Base-by-base conservation (phyloP, 331 rosid species). In the Saraca asoca region DNA sequence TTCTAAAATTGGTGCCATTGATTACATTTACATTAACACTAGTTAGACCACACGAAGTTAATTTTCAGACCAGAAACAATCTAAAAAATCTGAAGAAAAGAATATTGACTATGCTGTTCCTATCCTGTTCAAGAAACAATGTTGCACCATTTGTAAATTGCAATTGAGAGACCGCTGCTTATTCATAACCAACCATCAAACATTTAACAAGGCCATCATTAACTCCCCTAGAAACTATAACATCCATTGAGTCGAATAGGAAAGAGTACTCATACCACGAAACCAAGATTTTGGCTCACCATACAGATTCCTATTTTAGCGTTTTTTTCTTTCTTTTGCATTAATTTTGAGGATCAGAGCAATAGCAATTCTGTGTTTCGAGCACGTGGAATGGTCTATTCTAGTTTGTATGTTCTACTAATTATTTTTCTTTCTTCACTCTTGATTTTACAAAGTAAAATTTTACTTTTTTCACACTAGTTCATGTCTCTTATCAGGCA, bases 401-500 rank as follows among this genome's bases (percentile, higher is more conserved):
- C 2, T 15, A 46, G 16, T 52, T 20, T 52, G 37, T 14, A 52
- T 14, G 44, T 56, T 56, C 24, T 34, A 34, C 10, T 34, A 16
- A 17, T 15, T 15, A 39, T 15, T 16, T 33, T 19, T 38, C 13
- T 59, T 43, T 34, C 7, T 14, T 2, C 16, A 45, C 7, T 15
- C 44, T 2, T 2, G 14, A n/a, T n/a, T 53, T 31, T 41, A 17
- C 19, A 12, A n/a, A n/a, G n/a, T n/a, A n/a, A n/a, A n/a, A 13
- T 41, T 42, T 41, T 42, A 60, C 16, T 20, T 52, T 43, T 7
- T 45, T 44, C 20, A 9, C 13, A 31, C n/a, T 7, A 16, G 10
- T 31, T 19, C 39, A 4, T 18, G 51, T 58, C 8, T 44, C 14
- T 20, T 56, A 5, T 46, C 78, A 78, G 86, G 74, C 75, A 62